Evolutionary conservation across 805 yeast species (phyloP), one percentile per base, ranked within the genome.

Genomic region (Kodamaea jinghongensis): DNA sequence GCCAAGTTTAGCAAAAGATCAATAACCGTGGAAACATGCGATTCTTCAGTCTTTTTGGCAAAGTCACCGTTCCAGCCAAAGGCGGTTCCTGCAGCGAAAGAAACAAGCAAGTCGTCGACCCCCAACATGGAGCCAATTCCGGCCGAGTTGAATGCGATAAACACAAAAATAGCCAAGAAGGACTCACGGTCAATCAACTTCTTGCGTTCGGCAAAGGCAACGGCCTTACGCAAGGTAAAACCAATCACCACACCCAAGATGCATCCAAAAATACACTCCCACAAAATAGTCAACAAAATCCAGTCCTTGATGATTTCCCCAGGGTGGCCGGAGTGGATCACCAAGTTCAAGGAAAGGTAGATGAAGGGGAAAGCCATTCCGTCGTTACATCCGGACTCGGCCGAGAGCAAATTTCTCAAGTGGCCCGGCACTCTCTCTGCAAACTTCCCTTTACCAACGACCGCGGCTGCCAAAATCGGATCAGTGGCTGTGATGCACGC

Each of bases 291-390:
- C 20, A 85, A 64, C 41, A 81, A 67, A 42, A 89, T 70, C 91
- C 96, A 89, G 47, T 89, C 83, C 53, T 81, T 80, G 20, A 88
- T 76, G 43, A 89, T 85, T 46, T 76, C 79, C 3, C 79, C 75
- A 2, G 81, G 77, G 38, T 85, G 62, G 3, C 85, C 85, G 22
- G 74, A 72, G 55, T 83, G 79, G n/a, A 78, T 58, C 38, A 89
- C 76, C 34, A 88, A 56, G 55, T 83, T 76, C 45, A 87, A 64
- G 2, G 93, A 79, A 30, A 90, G 60, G 63, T 73, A 71, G 17
- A 86, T 85, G 56, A 89, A 89, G 0, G 97, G 97, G 55, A 86
- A 89, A 0, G 96, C 96, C 93, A 89, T 83, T 31, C 97, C 97
- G 56, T 89, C 97, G 60, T 89, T 89, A 58, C 96, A 85, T 3